Evolutionary conservation across 352 stramenopile genomes (phyloP).

Genomic region (Hyaloperonospora brassicae): DNA sequence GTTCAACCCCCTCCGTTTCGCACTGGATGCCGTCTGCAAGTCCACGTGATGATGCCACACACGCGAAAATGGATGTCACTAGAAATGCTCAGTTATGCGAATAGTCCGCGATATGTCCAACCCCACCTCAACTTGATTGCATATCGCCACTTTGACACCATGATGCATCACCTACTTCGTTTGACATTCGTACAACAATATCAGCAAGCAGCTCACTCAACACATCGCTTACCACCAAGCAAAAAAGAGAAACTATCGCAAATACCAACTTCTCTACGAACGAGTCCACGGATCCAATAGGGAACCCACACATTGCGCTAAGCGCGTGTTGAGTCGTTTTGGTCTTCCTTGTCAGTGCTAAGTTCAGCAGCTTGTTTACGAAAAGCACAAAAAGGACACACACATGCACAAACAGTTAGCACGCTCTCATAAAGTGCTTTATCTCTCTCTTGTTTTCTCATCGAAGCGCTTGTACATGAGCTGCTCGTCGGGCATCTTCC

Average conservation of each 20-base stretch:
- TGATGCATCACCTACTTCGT: conserved; percentile 63
- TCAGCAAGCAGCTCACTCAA: background rate
- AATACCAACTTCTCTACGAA: conserved; percentile 76
- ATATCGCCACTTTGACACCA: conserved; percentile 76
- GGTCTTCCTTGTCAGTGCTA: conserved; percentile 59
- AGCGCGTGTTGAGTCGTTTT: conserved; percentile 49
- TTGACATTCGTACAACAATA: background rate
- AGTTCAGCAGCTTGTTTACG: conserved; percentile 45
- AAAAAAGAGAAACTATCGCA: background rate
- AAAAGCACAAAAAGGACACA: conserved; percentile 1
- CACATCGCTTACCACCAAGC: background rate
- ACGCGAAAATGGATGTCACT: background rate
- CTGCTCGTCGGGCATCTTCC: conserved; percentile 58
- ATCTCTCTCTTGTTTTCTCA: background rate
- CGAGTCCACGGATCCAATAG: conserved; percentile 55
- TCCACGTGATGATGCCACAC: background rate
- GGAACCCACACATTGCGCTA: conserved; percentile 76
- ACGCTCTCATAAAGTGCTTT: background rate
- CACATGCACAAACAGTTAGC: background rate
- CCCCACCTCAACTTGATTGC: conserved; percentile 67
- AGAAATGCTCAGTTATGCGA: background rate
- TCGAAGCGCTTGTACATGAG: conserved; percentile 31
- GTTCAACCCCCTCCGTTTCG: conserved; percentile 49
- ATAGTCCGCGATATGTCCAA: background rate
- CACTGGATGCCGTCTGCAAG: conserved; percentile 35